Base-by-base conservation (phyloP, 2,329 filamentous ascomycete genomes). In the Cladosporium phlei region DNA sequence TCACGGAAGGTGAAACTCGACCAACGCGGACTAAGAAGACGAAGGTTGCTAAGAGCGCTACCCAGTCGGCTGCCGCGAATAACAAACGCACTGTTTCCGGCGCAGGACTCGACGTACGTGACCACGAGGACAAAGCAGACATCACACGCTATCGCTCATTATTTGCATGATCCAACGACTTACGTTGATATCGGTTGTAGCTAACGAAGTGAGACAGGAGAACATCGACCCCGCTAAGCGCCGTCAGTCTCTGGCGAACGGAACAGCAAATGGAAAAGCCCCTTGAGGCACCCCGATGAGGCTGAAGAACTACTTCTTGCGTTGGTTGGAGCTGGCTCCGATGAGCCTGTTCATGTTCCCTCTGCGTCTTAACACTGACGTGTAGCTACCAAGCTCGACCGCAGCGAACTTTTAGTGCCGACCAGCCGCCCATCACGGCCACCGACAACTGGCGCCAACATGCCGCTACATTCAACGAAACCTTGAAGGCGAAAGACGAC, bases 1-100 rank as follows among this genome's bases (percentile, higher is more conserved):
- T 98, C 63, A 77, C 83, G 38, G 71, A 82, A 19, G 87, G 87
- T 59, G 93, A 98, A 67, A 64, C 58, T 4, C 63, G 66, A 42
- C 72, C 73, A 4, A 60, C 59, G 12, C 69, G 69, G 52, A 59
- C 64, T 24, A 68, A 67, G 56, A 74, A 71, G 58, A 45, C 50
- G 19, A 65, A 62, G 51, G 53, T 47, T 5, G 47, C 48, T 20
- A 56, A 58, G 38, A 47, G 28, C 35, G 28, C 44, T 16, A 3
- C 44, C 16, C 44, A 47, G 28, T 48, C 55, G 12, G 53, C 48
- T 12, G 47, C 47, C 22, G 51, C 54, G 46, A 52, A 55, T 55
- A 66, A 66, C 55, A 74, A 74, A 61, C 70, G 71, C 49, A 69
- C 61, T 47, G 65, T 68, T 55, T 58, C 66, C 43, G 66, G 69